Conservation (phyloP, 2,329 filamentous ascomycete species). For the Lasiodiplodia sp. region DNA sequence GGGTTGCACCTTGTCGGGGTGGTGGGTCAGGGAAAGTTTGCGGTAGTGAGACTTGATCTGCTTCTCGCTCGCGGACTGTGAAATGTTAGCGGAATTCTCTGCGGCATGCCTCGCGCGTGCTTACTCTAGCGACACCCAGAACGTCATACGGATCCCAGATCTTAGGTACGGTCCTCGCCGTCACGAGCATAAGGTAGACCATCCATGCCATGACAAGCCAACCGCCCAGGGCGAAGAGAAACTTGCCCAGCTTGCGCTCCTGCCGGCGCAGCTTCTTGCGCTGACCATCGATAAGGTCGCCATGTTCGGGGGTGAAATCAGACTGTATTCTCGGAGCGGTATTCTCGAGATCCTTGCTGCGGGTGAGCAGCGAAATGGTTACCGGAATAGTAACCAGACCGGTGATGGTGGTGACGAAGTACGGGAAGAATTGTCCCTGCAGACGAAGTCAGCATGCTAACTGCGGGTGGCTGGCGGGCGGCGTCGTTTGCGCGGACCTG, state of each 20-base stretch:
- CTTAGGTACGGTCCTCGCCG: slow-evolving; percentile 73
- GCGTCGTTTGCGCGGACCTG: slow-evolving; percentile 63
- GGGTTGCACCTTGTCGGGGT: slow-evolving; percentile 90
- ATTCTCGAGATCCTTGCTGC: slow-evolving; percentile 78
- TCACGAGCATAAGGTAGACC: slow-evolving; percentile 87
- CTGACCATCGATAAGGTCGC: slow-evolving; percentile 80
- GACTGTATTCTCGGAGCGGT: slow-evolving; percentile 84
- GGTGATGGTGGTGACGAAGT: slow-evolving; percentile 93
- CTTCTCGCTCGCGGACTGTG: slow-evolving; percentile 80
- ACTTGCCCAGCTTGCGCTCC: slow-evolving; percentile 87
- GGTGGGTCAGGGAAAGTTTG: slow-evolving; percentile 81
- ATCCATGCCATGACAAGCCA: slow-evolving; percentile 89
- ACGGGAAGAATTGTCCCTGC: slow-evolving; percentile 96
- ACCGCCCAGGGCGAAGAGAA: slow-evolving; percentile 75
- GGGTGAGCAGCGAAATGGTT: slow-evolving; percentile 85
- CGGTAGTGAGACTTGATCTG: slow-evolving; percentile 93
- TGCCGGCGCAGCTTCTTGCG: slow-evolving; percentile 87
- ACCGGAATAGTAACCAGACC: slow-evolving; percentile 87
- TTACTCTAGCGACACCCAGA: slow-evolving; percentile 80
- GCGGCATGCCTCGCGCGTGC: slow-evolving; percentile 36
- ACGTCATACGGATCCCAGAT: slow-evolving; percentile 98
- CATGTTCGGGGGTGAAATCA: slow-evolving; percentile 81
- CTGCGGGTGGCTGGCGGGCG: not conserved
- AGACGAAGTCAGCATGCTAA: slow-evolving; percentile 32
- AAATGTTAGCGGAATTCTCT: slow-evolving; percentile 35